These are phyloP conservation scores for Sphagnum magellanicum DNA, from an alignment of 228 moss, liverwort and hornwort genomes.

Conservation along the genomic window DNA sequence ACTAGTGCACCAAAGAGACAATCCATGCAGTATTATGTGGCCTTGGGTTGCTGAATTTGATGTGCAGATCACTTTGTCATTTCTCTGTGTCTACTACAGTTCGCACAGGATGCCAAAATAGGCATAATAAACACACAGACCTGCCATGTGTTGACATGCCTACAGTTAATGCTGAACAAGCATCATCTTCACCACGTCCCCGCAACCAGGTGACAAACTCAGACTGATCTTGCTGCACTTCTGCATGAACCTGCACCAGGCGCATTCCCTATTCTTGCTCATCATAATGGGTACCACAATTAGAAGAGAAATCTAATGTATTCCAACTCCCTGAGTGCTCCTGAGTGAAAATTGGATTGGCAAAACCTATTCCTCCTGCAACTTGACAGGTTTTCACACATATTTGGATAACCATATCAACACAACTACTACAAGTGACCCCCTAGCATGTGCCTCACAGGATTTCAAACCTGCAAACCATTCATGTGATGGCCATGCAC, in stretches of 20 bases:
- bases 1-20: neutral
- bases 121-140: slow-evolving; percentile 14
- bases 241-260: slow-evolving; percentile 50
- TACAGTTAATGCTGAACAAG: slow-evolving; percentile 57
- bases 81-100: neutral
- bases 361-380: too few relatives aligned
- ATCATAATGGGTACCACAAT: neutral
- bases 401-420: neutral
- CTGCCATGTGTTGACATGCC: slow-evolving; percentile 86
- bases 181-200: slow-evolving; percentile 64
- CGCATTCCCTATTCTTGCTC: neutral
- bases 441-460: too few relatives aligned
- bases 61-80: neutral
- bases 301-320: too few relatives aligned
- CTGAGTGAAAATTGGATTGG: neutral
- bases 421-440: neutral
- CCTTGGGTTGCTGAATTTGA: neutral
- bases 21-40: neutral
- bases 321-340: neutral
- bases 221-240: slow-evolving; percentile 63
- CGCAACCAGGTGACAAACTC: slow-evolving; percentile 83
- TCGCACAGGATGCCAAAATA: neutral
- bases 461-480: too few relatives aligned
- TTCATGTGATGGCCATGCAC: too few relatives aligned
- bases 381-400: neutral